Conservation (phyloP, 495 filamentous ascomycete genomes). For the Trichodelitschia bisporula region DNA sequence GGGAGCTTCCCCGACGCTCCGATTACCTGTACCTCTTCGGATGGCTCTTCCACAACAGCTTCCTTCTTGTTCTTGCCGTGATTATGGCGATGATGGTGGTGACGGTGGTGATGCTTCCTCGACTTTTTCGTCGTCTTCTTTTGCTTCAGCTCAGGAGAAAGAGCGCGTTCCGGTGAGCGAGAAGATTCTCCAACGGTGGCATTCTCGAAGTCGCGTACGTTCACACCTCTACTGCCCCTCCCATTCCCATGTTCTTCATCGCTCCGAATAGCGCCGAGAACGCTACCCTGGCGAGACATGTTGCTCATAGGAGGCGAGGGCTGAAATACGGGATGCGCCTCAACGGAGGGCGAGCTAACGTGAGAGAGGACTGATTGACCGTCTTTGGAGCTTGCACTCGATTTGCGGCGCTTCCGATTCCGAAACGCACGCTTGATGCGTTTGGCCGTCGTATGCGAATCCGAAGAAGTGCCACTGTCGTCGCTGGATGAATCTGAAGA, state of each 20-base stretch:
- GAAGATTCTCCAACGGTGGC: conserved; percentile 12
- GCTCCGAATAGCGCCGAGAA: conserved; percentile 17
- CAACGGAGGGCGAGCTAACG: conserved; percentile 18
- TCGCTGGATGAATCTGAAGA: conserved; percentile 26
- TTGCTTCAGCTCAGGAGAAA: conserved; percentile 7
- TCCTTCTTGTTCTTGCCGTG: conserved; percentile 4
- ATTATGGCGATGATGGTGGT: conserved; percentile 12
- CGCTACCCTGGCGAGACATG: conserved; percentile 6
- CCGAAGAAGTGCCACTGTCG: conserved; percentile 35
- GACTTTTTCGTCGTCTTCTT: conserved; percentile 14
- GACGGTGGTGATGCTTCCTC: conserved; percentile 19
- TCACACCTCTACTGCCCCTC: conserved; percentile 3
- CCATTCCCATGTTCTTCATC: conserved; percentile 23
- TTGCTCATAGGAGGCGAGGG: neutral
- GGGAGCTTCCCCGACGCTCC: no score
- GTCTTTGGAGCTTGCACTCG: conserved; percentile 42
- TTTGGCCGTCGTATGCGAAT: conserved; percentile 50
- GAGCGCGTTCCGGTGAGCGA: no score
- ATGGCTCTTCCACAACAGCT: neutral
- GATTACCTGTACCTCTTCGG: neutral
- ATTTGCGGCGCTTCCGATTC: conserved; percentile 40
- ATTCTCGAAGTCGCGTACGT: conserved; percentile 21
- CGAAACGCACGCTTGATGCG: conserved; percentile 47
- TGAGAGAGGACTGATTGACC: conserved; percentile 21
- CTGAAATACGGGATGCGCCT: conserved; percentile 14